Evolutionary conservation across 2,329 filamentous ascomycete genomes (phyloP).

Genomic region (Lachnellula suecica): DNA sequence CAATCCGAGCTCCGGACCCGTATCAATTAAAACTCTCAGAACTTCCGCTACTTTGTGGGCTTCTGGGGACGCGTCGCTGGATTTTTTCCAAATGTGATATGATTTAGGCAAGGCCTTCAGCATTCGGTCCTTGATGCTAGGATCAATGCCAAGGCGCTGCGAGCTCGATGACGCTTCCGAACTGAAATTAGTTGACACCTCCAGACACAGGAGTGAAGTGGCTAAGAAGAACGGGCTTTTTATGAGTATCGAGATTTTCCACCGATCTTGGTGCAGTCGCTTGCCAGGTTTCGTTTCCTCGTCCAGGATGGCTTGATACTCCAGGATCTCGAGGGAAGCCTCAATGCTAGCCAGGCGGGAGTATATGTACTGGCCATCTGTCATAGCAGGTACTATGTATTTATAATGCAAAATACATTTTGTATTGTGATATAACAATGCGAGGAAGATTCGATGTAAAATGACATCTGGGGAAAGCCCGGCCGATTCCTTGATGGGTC

Average conservation of each 20-base stretch:
- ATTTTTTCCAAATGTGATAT: background rate
- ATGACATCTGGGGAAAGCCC: background rate
- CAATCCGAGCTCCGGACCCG: background rate
- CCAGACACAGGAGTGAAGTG: background rate
- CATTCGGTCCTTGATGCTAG: background rate
- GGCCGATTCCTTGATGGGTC: background rate
- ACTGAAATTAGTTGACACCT: background rate
- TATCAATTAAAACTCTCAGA: background rate
- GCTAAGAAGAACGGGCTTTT: background rate
- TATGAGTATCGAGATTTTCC: background rate
- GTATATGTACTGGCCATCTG: conserved; percentile 47
- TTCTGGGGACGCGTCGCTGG: background rate
- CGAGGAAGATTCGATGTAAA: background rate
- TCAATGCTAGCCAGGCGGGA: conserved; percentile 50
- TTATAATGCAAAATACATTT: conserved; percentile 2
- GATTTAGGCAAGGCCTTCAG: background rate
- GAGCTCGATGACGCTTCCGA: background rate
- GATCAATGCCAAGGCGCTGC: background rate
- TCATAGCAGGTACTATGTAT: conserved; percentile 34
- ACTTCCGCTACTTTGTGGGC: background rate
- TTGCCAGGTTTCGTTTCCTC: background rate
- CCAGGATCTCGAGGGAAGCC: conserved; percentile 45
- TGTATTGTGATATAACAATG: background rate
- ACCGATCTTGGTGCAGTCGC: background rate
- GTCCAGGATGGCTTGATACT: conserved; percentile 37